These are phyloP conservation scores for Ichthyophthirius multifiliis DNA, from an alignment of 169 alveolate genomes.

Conservation along the genomic window DNA sequence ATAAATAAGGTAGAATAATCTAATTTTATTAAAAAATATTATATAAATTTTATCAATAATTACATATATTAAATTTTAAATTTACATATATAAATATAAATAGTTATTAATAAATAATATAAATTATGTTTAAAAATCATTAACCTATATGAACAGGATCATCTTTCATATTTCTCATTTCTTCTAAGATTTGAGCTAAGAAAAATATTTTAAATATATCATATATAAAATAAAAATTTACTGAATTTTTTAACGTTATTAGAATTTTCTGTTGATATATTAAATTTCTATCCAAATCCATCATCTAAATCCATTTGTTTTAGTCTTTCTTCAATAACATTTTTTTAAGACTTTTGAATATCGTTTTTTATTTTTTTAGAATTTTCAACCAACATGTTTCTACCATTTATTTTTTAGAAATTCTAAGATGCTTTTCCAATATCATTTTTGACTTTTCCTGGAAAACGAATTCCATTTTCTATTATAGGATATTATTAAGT, in stretches of 20 bases:
- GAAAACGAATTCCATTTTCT: background rate
- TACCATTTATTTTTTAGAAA: background rate
- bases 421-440: background rate
- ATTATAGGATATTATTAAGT: background rate
- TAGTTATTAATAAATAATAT: too few species aligned
- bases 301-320: background rate
- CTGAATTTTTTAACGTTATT: background rate
- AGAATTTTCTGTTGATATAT: background rate
- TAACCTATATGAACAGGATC: background rate
- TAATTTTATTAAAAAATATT: too few species aligned
- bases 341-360: background rate
- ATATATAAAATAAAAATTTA: background rate
- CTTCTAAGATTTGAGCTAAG: background rate
- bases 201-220: background rate
- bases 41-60: too few species aligned
- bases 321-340: background rate
- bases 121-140: too few species aligned
- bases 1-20: too few species aligned
- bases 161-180: background rate
- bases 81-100: too few species aligned
- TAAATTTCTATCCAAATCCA: background rate
- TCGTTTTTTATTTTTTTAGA: background rate
- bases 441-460: background rate
- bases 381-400: background rate
- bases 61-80: too few species aligned